Percentiles rank a stretch among this genome's conserved stretches.
Conservation (phyloP, 805 yeast genomes). For the Suhomyces sp. region DNA sequence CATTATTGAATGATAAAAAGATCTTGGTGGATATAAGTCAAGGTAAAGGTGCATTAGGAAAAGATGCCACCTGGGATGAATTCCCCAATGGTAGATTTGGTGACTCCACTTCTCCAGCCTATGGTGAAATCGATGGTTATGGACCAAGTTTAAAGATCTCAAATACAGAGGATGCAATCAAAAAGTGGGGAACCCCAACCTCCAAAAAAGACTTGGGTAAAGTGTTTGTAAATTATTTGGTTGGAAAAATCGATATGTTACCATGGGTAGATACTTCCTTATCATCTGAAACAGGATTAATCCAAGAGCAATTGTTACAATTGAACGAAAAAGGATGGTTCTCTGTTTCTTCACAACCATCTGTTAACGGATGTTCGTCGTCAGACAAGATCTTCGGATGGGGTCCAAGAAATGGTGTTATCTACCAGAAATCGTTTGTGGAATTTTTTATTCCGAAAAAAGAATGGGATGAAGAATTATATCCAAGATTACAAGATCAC, state of each 20-base stretch:
- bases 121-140: conserved; percentile 97
- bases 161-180: conserved; percentile 57
- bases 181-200: conserved; percentile 80
- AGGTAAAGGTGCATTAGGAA: conserved; percentile 81
- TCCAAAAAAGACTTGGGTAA: conserved; percentile 57
- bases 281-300: conserved; percentile 85
- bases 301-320: conserved; percentile 85
- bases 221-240: conserved; percentile 69
- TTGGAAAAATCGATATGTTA: conserved; percentile 69
- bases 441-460: conserved; percentile 70
- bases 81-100: conserved; percentile 96
- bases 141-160: conserved; percentile 87
- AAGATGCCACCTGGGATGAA: conserved; percentile 96
- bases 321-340: conserved; percentile 73
- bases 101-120: conserved; percentile 93
- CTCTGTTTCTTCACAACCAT: conserved; percentile 95
- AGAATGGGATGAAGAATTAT: conserved; percentile 61
- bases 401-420: conserved; percentile 90
- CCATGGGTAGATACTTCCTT: conserved; percentile 93
- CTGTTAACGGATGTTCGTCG: conserved; percentile 74
- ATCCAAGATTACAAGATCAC: conserved; percentile 46
- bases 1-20: conserved; percentile 41
- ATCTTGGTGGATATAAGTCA: conserved; percentile 73
- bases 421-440: conserved; percentile 93
- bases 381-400: conserved; percentile 92